Evolutionary conservation across 2,329 filamentous ascomycete genomes (phyloP).

Genomic region (Phialocephala subalpina): DNA sequence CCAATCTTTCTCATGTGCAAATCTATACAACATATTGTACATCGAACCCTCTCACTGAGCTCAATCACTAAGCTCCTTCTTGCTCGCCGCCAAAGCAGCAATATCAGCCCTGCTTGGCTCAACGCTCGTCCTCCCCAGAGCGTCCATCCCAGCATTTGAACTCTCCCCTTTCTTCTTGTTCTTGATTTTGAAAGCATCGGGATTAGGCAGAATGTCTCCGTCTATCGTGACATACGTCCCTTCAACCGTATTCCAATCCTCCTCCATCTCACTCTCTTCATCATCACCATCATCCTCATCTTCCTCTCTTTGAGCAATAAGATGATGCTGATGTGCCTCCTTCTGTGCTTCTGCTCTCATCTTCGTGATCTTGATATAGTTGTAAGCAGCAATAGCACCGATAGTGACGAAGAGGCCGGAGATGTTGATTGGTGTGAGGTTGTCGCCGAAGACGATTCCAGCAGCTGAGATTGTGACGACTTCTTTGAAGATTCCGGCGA

Average conservation of each 20-base stretch:
- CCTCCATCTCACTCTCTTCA: slow-evolving; percentile 31
- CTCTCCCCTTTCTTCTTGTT: slow-evolving; percentile 22
- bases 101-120: slow-evolving; percentile 21
- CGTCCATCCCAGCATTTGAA: slow-evolving; percentile 12
- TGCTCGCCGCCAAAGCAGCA: slow-evolving; percentile 30
- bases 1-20: slow-evolving; percentile 3
- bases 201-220: slow-evolving; percentile 40
- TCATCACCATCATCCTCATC: slow-evolving; percentile 37
- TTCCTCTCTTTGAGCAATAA: slow-evolving; percentile 27
- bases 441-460: slow-evolving; percentile 87
- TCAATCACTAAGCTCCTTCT: slow-evolving; percentile 35
- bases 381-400: slow-evolving; percentile 85
- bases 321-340: slow-evolving; percentile 51
- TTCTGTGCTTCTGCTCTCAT: slow-evolving; percentile 81
- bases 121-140: neutral
- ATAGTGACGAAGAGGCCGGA: slow-evolving; percentile 90
- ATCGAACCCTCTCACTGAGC: neutral
- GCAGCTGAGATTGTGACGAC: slow-evolving; percentile 94
- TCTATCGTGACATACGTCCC: slow-evolving; percentile 40
- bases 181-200: slow-evolving; percentile 16
- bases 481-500: slow-evolving; percentile 99
- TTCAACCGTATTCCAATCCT: slow-evolving; percentile 39
- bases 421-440: slow-evolving; percentile 86
- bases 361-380: slow-evolving; percentile 90
- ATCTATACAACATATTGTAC: neutral